Base-by-base conservation (phyloP, 1,284 basidiomycete species). In the Schizophyllum amplum region DNA sequence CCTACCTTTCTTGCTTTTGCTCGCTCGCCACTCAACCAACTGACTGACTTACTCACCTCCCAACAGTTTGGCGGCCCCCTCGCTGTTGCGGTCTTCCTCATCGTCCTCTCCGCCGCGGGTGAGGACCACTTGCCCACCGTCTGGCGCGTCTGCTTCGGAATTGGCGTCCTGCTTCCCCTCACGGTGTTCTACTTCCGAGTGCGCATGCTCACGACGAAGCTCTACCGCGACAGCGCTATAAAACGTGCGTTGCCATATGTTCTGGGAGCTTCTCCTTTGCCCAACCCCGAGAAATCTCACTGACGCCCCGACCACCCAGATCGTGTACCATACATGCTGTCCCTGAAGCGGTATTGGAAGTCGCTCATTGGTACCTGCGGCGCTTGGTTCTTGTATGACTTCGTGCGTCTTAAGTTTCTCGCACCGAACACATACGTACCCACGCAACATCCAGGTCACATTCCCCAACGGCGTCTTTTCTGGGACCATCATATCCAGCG, bases 311-410 rank as follows among this genome's bases (percentile, higher is more conserved):
- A 5, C 13, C 27, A 13, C 54, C 25, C 54, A 84, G 82, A 66
- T 27, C 75, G 69, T 24, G 84, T 88, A 13, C 87, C 87, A 4
- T 87, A 89, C 65, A 59, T 62, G 60, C 74, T 91, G 20, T 81
- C 83, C 7, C 1, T 87, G 51, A 82, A 78, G 64, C 73, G 79
- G 26, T 91, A 92, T 66, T 90, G 88, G 88, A 80, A 72, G 61
- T 54, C 80, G 1, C 68, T 90, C 26, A 79, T 87, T 60, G 87
- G 87, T 15, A 90, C 86, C 1, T 83, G 80, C 59, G 86, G 85
- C 25, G 82, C 86, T 51, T 89, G 87, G 86, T 89, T 88, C 69
- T 72, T 87, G 52, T 90, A 88, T 65, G 87, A 89, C 68, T 87
- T 87, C 57, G 84, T 83, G 64, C n/a, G n/a, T n/a, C n/a, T n/a